These are phyloP conservation scores for Rhodosporidiobolus odoratus DNA, from an alignment of 768 basidiomycete genomes.

Conservation along the genomic window DNA sequence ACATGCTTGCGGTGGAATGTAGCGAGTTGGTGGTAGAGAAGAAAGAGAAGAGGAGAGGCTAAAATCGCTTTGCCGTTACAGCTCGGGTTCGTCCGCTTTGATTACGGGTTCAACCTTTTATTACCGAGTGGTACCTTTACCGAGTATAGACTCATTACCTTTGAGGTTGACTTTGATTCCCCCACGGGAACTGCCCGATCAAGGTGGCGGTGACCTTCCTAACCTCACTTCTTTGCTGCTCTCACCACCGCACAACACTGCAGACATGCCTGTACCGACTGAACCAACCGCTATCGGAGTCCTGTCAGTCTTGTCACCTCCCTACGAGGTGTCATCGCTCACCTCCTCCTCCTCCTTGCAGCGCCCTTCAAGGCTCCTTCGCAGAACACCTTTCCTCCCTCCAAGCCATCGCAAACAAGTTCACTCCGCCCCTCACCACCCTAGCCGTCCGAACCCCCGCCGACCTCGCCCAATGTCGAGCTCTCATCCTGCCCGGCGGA, in stretches of 20 bases:
- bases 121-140: too few relatives aligned
- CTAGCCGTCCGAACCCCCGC: conserved; percentile 61
- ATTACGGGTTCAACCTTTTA: too few relatives aligned
- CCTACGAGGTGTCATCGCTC: not conserved
- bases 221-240: not conserved
- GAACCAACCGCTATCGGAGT: conserved; percentile 13
- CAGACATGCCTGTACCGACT: not conserved
- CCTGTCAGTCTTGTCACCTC: conserved; percentile 1
- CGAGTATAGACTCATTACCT: too few relatives aligned
- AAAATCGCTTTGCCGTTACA: not conserved
- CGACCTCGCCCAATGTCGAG: conserved; percentile 73
- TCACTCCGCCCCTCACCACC: not conserved
- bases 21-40: not conserved
- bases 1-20: not conserved
- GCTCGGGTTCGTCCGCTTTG: not conserved
- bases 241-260: not conserved
- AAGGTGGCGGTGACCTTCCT: too few relatives aligned
- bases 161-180: too few relatives aligned
- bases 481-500: conserved; percentile 89
- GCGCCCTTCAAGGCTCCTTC: conserved; percentile 91
- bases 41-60: not conserved
- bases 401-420: conserved; percentile 50
- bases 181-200: too few relatives aligned
- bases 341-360: not conserved
- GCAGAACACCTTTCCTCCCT: conserved; percentile 73